A percentile compares a stretch with the other conserved stretches of the same genome.
These are phyloP conservation scores for Hyaloperonospora brassicae DNA, from an alignment of 352 stramenopile species.

Conservation along the genomic window DNA sequence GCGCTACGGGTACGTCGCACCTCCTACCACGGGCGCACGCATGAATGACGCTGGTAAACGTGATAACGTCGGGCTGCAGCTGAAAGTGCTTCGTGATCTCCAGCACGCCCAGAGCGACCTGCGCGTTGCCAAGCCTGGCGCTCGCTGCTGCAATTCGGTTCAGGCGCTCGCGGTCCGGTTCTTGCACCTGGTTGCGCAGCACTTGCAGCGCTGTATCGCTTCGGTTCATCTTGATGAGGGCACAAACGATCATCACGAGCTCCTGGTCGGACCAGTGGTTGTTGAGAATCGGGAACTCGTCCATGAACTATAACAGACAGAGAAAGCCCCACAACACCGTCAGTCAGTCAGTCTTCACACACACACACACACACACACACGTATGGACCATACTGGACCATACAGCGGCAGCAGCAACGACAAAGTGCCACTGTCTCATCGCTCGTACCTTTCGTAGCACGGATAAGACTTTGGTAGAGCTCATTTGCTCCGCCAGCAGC, in stretches of 20 bases:
- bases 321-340: slow-evolving; percentile 3
- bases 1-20: slow-evolving; percentile 39
- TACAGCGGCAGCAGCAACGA: neutral
- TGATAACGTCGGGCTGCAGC: slow-evolving; percentile 57
- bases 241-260: slow-evolving; percentile 64
- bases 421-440: neutral
- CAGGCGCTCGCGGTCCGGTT: slow-evolving; percentile 39
- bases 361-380: too few species aligned
- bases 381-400: too few species aligned
- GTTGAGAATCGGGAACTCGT: slow-evolving; percentile 57
- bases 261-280: slow-evolving; percentile 60
- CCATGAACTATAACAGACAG: slow-evolving; percentile 38
- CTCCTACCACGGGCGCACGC: slow-evolving; percentile 54
- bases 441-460: slow-evolving; percentile 38
- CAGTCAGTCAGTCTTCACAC: neutral
- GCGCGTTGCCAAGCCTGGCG: slow-evolving; percentile 53
- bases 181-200: slow-evolving; percentile 53
- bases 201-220: slow-evolving; percentile 46
- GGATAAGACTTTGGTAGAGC: slow-evolving; percentile 40
- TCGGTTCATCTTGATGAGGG: slow-evolving; percentile 71
- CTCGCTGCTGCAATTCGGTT: slow-evolving; percentile 67
- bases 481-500: slow-evolving; percentile 56
- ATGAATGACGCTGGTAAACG: slow-evolving; percentile 77
- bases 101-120: slow-evolving; percentile 59
- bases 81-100: slow-evolving; percentile 63